Evolutionary conservation across 768 basidiomycete species (phyloP).

Genomic region (Xerocomus brunneocitrinus): DNA sequence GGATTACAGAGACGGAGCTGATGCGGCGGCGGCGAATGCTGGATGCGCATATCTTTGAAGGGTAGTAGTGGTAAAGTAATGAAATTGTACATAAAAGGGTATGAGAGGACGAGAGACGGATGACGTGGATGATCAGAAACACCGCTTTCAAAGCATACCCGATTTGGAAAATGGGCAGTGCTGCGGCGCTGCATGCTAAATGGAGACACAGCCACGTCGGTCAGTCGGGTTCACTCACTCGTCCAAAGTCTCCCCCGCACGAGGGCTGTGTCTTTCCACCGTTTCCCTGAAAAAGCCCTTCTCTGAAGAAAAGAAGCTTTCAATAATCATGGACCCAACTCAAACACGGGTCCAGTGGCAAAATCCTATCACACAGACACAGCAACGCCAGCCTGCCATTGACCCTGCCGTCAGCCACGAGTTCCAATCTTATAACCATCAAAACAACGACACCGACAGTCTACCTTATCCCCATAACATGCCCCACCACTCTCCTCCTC

Average conservation of each 20-base stretch:
- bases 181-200: constrained; percentile 34
- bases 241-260: background rate
- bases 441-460: constrained; percentile 19
- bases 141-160: constrained; percentile 22
- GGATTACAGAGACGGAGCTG: constrained; percentile 73
- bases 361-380: constrained; percentile 31
- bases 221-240: constrained; percentile 27
- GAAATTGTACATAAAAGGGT: background rate
- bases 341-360: constrained; percentile 34
- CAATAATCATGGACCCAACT: constrained; percentile 34
- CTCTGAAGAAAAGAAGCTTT: constrained; percentile 31
- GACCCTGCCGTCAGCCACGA: constrained; percentile 34
- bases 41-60: constrained; percentile 61
- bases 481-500: constrained; percentile 26
- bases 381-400: constrained; percentile 30
- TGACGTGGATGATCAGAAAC: constrained; percentile 7
- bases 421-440: constrained; percentile 31
- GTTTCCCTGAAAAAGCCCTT: constrained; percentile 19
- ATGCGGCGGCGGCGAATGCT: constrained; percentile 75
- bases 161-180: constrained; percentile 26
- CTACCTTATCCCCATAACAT: constrained; percentile 28
- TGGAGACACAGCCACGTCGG: constrained; percentile 33
- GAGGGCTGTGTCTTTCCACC: constrained; percentile 16
- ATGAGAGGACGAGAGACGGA: background rate
- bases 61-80: constrained; percentile 1